Percentiles rank a stretch among this genome's conserved stretches.
phyloP scores from a whole-genome alignment of 805 yeast genomes.

The Saccharomycopsis fibuligera region DNA sequence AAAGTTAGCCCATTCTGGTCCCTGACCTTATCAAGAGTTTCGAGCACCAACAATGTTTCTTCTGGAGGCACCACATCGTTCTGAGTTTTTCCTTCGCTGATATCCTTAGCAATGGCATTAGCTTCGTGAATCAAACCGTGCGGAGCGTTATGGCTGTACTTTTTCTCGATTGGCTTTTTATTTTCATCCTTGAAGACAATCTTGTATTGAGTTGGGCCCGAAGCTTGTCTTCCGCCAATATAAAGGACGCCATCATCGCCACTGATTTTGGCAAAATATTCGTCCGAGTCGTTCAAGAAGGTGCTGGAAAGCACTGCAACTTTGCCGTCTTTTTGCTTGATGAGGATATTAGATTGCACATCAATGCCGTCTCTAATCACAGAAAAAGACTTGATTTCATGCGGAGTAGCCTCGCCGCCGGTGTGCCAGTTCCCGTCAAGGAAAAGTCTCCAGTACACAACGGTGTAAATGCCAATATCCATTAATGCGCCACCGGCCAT shows the following conservation, averaged over 20 bases:
- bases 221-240: conserved; percentile 18
- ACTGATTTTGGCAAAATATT: conserved; percentile 8
- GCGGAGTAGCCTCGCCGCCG: conserved; percentile 27
- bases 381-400: conserved; percentile 28
- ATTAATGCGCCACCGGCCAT: conserved; percentile 35
- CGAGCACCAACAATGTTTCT: conserved; percentile 43
- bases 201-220: conserved; percentile 27
- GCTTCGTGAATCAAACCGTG: conserved; percentile 53
- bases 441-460: conserved; percentile 40
- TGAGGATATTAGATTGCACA: conserved; percentile 32
- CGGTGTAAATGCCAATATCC: conserved; percentile 48
- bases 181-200: conserved; percentile 28
- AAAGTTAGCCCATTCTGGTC: conserved; percentile 38
- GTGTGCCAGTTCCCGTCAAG: no score
- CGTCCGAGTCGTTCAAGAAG: conserved; percentile 4
- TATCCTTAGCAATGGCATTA: conserved; percentile 43
- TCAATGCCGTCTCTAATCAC: conserved; percentile 39
- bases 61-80: conserved; percentile 35
- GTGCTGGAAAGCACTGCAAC: conserved; percentile 35
- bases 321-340: conserved; percentile 35
- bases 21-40: conserved; percentile 42
- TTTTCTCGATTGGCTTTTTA: conserved; percentile 28
- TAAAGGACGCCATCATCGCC: conserved; percentile 16
- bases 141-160: conserved; percentile 32
- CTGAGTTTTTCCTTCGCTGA: conserved; percentile 34